Base-by-base conservation (phyloP, 805 yeast species). In the Isabelozyma heimii region DNA sequence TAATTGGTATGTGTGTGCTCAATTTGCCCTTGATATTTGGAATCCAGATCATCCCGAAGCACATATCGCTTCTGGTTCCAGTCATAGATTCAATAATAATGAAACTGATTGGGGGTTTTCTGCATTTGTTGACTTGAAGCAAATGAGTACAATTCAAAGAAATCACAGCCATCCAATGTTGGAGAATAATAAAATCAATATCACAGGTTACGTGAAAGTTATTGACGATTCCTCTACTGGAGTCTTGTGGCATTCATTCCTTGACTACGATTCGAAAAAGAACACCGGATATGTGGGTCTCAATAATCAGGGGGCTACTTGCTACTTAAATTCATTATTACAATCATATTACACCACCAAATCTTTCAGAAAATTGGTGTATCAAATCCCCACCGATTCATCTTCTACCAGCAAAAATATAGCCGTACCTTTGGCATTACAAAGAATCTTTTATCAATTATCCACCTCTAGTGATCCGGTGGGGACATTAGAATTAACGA, bases 101-200 rank as follows among this genome's bases (percentile, higher is more conserved):
- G 96, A 89, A 47, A 81, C 89, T 1, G 99, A 94, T 65, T 94
- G 99, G 99, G 99, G 99, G 26, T 94, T 94, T 67, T 81, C 91
- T 8, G 84, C 84, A 50, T 84, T 90, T 58, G 70, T 83, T 15
- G 92, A 87, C 48, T 59, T 80, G 28, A 73, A 80, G 40, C 73
- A 73, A 52, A 69, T 85, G 44, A 47, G 46, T 42, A 48, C 47
- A 44, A 45, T 33, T 12, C 51, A 20, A 46, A 52, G 44, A 44
- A 65, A 66, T 37, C 62, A 66, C 4, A 46, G 53, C 15, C 60
- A 63, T 47, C 62, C 75, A 1, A 65, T 77, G 52, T 61, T 87
- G 47, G 77, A 76, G 47, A 80, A 83, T 39, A 82, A 84, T 56
- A 65, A 69, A 47, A 62, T 90, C 45, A 84, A 89, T 63, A 75